phyloP scores from a whole-genome alignment of 2,329 filamentous ascomycete species.

The Talaromyces atroroseus region DNA sequence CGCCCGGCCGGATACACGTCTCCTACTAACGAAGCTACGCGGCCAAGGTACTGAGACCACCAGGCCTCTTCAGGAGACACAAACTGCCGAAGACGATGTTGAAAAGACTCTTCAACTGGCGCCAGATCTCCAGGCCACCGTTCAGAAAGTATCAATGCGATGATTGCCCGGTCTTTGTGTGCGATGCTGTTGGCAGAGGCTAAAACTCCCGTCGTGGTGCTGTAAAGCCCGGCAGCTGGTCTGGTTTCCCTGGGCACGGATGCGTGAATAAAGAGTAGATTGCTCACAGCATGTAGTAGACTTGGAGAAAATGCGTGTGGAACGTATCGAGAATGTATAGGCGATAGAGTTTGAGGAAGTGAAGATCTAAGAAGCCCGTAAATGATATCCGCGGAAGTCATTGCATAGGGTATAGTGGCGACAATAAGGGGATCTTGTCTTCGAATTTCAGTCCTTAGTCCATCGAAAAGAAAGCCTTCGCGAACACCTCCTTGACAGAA shows the following conservation, averaged over 20 bases:
- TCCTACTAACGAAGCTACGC: slow-evolving; percentile 53
- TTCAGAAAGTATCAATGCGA: slow-evolving; percentile 67
- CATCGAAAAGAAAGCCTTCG: slow-evolving; percentile 74
- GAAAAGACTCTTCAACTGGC: slow-evolving; percentile 53
- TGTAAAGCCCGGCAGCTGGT: slow-evolving; percentile 65
- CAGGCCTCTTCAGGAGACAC: slow-evolving; percentile 53
- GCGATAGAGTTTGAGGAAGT: slow-evolving; percentile 35
- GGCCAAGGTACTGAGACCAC: slow-evolving; percentile 62
- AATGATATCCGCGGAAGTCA: slow-evolving; percentile 44
- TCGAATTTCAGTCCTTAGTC: slow-evolving; percentile 55
- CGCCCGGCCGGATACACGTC: slow-evolving; percentile 58
- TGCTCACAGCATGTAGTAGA: slow-evolving; percentile 53
- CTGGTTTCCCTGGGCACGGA: slow-evolving; percentile 50
- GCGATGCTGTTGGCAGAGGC: slow-evolving; percentile 65
- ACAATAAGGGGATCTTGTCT: slow-evolving; percentile 62
- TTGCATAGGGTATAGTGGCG: slow-evolving; percentile 52
- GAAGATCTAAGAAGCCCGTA: slow-evolving; percentile 44
- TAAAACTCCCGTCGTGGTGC: slow-evolving; percentile 63
- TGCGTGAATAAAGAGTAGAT: slow-evolving; percentile 53
- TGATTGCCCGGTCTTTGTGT: slow-evolving; percentile 63
- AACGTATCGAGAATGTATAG: slow-evolving; percentile 20
- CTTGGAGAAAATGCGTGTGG: slow-evolving; percentile 41
- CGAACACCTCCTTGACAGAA: slow-evolving; percentile 87
- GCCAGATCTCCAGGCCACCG: slow-evolving; percentile 66
- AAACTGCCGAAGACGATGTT: slow-evolving; percentile 48